Conservation (phyloP, 345 rosid genomes). For the Eucalyptus curtisii region DNA sequence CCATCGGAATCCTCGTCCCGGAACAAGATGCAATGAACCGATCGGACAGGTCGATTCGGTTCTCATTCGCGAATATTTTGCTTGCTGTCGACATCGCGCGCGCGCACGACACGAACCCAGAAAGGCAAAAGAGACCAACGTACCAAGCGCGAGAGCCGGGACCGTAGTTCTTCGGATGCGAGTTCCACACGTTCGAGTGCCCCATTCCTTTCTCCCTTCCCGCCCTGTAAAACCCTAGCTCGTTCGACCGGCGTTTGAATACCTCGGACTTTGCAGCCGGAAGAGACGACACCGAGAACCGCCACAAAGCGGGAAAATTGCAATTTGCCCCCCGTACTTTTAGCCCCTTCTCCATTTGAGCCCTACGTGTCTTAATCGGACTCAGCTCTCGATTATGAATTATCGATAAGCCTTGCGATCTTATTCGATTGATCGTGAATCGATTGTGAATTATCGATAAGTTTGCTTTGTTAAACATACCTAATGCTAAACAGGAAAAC, state of each 20-base stretch:
- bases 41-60: not conserved
- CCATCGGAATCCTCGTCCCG: not conserved
- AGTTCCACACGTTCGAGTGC: slow-evolving; percentile 40
- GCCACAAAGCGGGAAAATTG: not conserved
- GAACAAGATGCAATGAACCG: not conserved
- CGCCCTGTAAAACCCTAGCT: not conserved
- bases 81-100: too few relatives aligned
- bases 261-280: not conserved
- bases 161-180: slow-evolving; percentile 43
- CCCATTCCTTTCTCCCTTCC: slow-evolving; percentile 14
- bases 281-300: not conserved
- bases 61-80: not conserved
- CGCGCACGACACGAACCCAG: not conserved
- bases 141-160: slow-evolving; percentile 51
- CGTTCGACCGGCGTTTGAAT: not conserved
- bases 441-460: too few relatives aligned
- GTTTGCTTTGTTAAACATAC: too few relatives aligned
- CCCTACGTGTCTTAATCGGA: not conserved
- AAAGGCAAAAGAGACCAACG: not conserved
- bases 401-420: not conserved
- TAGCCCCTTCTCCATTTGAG: not conserved
- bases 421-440: not conserved
- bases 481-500: too few relatives aligned
- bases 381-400: not conserved
- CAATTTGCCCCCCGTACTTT: not conserved